A percentile compares a stretch with the other conserved stretches of the same genome.
Evolutionary conservation across 306 rosid species (phyloP).

Genomic region (Medicago arabica): DNA sequence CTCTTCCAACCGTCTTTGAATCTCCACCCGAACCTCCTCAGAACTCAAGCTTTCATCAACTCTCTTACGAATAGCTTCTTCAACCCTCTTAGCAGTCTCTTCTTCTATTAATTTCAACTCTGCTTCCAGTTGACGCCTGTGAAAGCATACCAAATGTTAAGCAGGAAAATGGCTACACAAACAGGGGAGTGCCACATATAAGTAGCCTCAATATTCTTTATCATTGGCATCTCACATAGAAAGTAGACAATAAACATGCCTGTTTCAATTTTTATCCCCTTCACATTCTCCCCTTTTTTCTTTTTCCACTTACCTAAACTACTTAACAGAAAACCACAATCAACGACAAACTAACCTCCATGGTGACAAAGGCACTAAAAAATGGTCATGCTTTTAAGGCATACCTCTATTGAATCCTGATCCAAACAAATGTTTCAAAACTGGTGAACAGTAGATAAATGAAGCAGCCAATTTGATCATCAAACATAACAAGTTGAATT

Average conservation of each 20-base stretch:
- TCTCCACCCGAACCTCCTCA: slow-evolving; percentile 62
- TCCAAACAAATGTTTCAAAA: slow-evolving; percentile 97
- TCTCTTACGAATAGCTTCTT: slow-evolving; percentile 70
- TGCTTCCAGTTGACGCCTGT: slow-evolving; percentile 81
- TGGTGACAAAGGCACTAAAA: slow-evolving; percentile 69
- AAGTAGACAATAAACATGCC: slow-evolving; percentile 42
- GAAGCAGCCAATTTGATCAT: slow-evolving; percentile 94
- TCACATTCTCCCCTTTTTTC: slow-evolving; percentile 23
- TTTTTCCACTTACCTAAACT: slow-evolving; percentile 45
- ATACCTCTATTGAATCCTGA: slow-evolving; percentile 99
- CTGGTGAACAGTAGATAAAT: slow-evolving; percentile 97
- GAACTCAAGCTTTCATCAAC: slow-evolving; percentile 76
- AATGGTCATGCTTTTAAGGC: slow-evolving; percentile 94
- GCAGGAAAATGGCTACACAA: slow-evolving; percentile 52
- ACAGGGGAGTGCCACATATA: slow-evolving; percentile 37
- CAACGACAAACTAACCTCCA: slow-evolving; percentile 87
- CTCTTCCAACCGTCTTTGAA: slow-evolving; percentile 72
- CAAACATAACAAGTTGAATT: slow-evolving; percentile 95
- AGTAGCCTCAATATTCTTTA: slow-evolving; percentile 39
- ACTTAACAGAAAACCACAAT: slow-evolving; percentile 56
- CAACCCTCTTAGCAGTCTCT: slow-evolving; percentile 79
- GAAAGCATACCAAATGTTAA: slow-evolving; percentile 47
- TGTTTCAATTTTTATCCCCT: slow-evolving; percentile 38
- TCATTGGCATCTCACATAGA: slow-evolving; percentile 40
- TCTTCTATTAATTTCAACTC: slow-evolving; percentile 73